phyloP scores from a whole-genome alignment of 1,139 yeast genomes.

The Magnusiomyces fungicola region DNA sequence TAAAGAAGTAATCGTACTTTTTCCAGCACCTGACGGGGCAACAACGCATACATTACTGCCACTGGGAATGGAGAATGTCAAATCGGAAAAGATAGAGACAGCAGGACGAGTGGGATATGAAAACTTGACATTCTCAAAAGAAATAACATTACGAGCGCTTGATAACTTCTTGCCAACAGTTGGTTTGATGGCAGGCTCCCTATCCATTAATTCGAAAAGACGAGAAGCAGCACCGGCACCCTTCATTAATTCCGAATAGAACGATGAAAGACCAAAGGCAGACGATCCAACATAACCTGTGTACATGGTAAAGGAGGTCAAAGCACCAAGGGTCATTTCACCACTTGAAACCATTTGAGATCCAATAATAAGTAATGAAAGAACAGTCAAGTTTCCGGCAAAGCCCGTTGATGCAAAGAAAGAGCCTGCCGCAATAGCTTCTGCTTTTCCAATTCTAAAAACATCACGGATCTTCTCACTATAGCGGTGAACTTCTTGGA shows the following conservation, averaged over 20 bases:
- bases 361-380: slow-evolving; percentile 73
- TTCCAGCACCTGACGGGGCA: slow-evolving; percentile 95
- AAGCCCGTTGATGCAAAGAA: slow-evolving; percentile 73
- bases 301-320: slow-evolving; percentile 88
- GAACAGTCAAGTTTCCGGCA: slow-evolving; percentile 71
- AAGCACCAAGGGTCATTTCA: slow-evolving; percentile 72
- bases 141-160: slow-evolving; percentile 45
- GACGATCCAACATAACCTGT: slow-evolving; percentile 90
- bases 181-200: slow-evolving; percentile 60
- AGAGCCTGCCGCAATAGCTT: slow-evolving; percentile 58
- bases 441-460: slow-evolving; percentile 65
- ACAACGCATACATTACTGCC: slow-evolving; percentile 92
- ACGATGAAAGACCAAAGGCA: slow-evolving; percentile 81
- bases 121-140: slow-evolving; percentile 60
- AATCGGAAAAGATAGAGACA: slow-evolving; percentile 53
- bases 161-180: slow-evolving; percentile 46
- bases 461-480: slow-evolving; percentile 68
- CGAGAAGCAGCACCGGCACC: slow-evolving; percentile 96
- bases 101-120: slow-evolving; percentile 84
- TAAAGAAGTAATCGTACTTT: slow-evolving; percentile 80
- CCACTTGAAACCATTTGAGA: slow-evolving; percentile 69
- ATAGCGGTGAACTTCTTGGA: slow-evolving; percentile 52
- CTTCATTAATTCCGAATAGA: slow-evolving; percentile 90
- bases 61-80: slow-evolving; percentile 60
- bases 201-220: slow-evolving; percentile 77